Percentiles rank a stretch among this genome's conserved stretches.
Evolutionary conservation across 257 asterid genomes (phyloP).

Genomic region (Rhazya stricta): DNA sequence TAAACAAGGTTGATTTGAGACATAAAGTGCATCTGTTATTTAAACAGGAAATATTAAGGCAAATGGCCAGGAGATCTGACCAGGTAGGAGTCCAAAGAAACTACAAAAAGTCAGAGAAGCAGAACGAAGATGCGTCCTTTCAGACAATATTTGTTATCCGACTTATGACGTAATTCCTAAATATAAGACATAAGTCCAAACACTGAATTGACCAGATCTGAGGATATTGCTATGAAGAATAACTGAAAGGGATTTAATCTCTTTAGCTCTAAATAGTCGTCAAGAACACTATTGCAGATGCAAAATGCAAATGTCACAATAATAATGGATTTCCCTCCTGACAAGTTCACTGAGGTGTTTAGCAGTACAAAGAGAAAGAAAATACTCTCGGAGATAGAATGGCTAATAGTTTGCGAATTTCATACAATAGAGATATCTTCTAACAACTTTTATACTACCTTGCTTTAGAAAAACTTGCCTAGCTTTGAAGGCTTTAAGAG

Average conservation of each 20-base stretch:
- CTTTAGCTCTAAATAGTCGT: background rate
- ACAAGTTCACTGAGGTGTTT: background rate
- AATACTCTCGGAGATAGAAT: background rate
- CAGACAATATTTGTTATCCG: background rate
- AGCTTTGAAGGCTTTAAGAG: background rate
- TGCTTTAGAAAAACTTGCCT: background rate
- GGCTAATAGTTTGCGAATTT: background rate
- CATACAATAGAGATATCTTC: background rate
- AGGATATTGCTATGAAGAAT: background rate
- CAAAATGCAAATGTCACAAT: background rate
- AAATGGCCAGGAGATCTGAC: background rate
- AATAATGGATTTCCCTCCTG: background rate
- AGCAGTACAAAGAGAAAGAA: background rate
- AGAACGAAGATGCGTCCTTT: background rate
- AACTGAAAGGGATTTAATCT: background rate
- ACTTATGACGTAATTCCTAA: background rate
- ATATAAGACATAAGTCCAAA: background rate
- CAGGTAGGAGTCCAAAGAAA: background rate
- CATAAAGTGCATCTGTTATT: background rate
- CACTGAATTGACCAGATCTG: background rate
- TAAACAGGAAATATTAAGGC: background rate
- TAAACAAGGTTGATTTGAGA: background rate
- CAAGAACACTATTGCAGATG: background rate
- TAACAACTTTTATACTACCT: background rate
- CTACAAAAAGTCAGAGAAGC: background rate